Percentiles rank a stretch among this genome's conserved stretches.
These are phyloP conservation scores for Tritrichomonas musculus DNA, from an alignment of 208 protist genomes.

Conservation along the genomic window DNA sequence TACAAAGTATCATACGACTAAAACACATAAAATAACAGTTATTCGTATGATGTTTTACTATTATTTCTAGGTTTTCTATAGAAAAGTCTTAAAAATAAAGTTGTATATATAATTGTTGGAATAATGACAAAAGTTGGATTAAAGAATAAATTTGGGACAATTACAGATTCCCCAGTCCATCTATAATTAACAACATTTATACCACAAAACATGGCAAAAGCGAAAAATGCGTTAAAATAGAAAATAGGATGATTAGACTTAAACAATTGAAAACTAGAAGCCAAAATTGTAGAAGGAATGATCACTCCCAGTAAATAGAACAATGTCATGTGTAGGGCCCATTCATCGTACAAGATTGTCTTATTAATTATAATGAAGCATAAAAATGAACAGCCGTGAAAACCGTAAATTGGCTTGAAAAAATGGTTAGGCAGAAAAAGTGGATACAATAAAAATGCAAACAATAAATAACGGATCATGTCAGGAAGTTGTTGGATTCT, in stretches of 20 bases:
- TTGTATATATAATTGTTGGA: background rate
- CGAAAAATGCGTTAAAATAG: background rate
- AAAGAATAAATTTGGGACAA: background rate
- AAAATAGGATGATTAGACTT: background rate
- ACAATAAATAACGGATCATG: background rate
- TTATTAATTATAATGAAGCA: background rate
- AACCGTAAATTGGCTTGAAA: background rate
- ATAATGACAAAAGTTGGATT: background rate
- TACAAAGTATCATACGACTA: no score
- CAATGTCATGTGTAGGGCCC: background rate
- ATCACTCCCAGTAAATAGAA: background rate
- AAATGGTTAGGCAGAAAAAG: background rate
- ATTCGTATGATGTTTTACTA: no score
- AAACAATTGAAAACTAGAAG: background rate
- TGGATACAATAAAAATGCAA: background rate
- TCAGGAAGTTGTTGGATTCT: background rate
- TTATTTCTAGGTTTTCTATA: no score
- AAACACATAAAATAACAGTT: no score
- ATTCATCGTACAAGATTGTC: background rate
- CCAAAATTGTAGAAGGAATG: background rate
- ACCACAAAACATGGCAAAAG: background rate
- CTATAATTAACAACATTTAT: background rate
- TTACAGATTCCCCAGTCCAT: background rate
- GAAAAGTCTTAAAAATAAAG: background rate
- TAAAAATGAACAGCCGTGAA: background rate